Evolutionary conservation across 2,329 filamentous ascomycete genomes (phyloP).

Genomic region (Pyricularia sp.): DNA sequence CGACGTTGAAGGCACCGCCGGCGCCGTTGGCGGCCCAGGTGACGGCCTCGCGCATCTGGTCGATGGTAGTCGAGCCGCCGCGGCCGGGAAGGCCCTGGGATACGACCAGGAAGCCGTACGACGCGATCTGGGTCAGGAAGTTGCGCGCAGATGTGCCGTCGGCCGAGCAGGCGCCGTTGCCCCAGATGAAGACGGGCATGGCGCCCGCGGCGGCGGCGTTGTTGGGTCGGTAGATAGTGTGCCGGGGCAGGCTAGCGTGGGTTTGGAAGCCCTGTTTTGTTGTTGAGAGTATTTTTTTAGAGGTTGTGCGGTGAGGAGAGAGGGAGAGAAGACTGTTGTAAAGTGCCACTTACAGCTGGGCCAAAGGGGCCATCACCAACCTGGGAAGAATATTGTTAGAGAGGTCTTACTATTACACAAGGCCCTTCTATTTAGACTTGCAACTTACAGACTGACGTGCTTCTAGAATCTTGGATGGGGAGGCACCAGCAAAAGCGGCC

Average conservation of each 20-base stretch:
- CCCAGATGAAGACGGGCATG: constrained; percentile 20
- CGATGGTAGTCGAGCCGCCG: constrained; percentile 13
- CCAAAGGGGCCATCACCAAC: background rate
- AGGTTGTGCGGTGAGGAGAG: background rate
- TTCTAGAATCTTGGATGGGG: background rate
- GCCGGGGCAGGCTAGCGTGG: constrained; percentile 3
- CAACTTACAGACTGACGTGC: background rate
- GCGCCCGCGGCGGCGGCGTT: constrained; percentile 8
- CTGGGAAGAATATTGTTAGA: background rate
- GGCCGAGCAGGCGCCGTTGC: constrained; percentile 18
- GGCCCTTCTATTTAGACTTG: background rate
- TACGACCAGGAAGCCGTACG: constrained; percentile 17
- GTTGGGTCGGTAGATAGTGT: constrained; percentile 17
- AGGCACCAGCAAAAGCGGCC: background rate
- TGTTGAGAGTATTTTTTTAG: background rate
- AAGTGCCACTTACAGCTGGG: background rate
- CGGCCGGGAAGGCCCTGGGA: constrained; percentile 13
- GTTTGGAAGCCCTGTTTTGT: background rate
- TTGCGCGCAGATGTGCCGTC: constrained; percentile 10
- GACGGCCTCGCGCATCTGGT: constrained; percentile 13
- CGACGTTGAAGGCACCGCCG: constrained; percentile 12
- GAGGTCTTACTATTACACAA: background rate
- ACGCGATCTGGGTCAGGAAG: constrained; percentile 17
- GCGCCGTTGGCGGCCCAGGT: constrained; percentile 12
- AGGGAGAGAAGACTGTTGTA: background rate